These are phyloP conservation scores for Quercus alba DNA, from an alignment of 306 rosid genomes.

Conservation along the genomic window DNA sequence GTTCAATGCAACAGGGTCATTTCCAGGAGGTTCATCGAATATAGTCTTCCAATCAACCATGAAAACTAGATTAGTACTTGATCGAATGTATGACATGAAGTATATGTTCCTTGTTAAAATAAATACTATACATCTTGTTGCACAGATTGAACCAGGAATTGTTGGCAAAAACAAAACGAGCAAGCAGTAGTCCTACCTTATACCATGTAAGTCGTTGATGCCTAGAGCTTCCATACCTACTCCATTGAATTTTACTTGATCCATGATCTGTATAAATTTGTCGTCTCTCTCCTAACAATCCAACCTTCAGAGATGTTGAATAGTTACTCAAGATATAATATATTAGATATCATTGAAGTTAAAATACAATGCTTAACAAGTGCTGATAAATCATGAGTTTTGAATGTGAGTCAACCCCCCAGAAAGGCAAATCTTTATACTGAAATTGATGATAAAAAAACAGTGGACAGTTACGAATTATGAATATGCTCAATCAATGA, in stretches of 20 bases:
- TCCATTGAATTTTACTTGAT: constrained; percentile 59
- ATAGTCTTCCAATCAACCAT: constrained; percentile 40
- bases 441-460: not conserved
- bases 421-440: not conserved
- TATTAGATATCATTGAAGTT: no score
- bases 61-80: constrained; percentile 5
- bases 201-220: constrained; percentile 75
- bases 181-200: constrained; percentile 41
- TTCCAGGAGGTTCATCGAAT: constrained; percentile 67
- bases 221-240: constrained; percentile 29
- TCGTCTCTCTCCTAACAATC: constrained; percentile 64
- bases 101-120: not conserved
- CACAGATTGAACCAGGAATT: not conserved
- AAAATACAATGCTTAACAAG: no score
- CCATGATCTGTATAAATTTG: constrained; percentile 49
- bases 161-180: not conserved
- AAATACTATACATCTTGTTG: not conserved
- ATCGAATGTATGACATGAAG: not conserved
- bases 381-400: no score
- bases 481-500: not conserved
- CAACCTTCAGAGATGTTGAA: constrained; percentile 45
- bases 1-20: constrained; percentile 62
- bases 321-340: not conserved
- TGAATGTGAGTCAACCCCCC: no score
- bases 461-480: not conserved